Evolutionary conservation across 164 flowering plant species (phyloP), one percentile per base, ranked within the genome.

Genomic region (Chimonanthus praecox): DNA sequence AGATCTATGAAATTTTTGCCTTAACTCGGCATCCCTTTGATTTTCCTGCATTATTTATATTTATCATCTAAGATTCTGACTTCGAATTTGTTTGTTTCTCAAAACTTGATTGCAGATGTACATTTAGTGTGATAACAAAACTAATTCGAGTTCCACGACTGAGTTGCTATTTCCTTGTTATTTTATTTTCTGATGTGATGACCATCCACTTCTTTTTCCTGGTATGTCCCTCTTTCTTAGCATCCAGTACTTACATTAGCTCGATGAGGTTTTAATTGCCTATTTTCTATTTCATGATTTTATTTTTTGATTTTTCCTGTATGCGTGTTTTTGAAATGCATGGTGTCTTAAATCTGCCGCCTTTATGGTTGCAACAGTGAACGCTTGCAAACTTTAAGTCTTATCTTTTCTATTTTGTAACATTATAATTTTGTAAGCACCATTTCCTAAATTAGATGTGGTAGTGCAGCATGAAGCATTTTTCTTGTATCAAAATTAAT

Each of bases 161-260:
- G 78, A 97, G 98, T 58, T 91, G 93, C 85, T 95, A 95, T 82
- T 95, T 92, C 75, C 88, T 95, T 43, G 98, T 95, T 9, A 91
- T 95, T 71, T 73, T 90, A 67, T 86, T 87, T 77, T 92, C 99
- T 8, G 99, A 95, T 78, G 93, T 92, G 47, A 95, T 95, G 99
- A 92, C 99, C 71, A 89, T 95, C 80, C 98, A 95, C 78, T 92
- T 95, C 83, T 95, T 95, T 89, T 95, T 92, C 91, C 86, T 92
- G 97, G 99, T 92, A 92, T 44, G 90, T 49, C 51, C 44, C 49
- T 69, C 47, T 6, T 68, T 20, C 21, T 49, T 69, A 20, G 13
- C 47, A 69, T 18, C 54, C 6, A 47, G 47, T 49, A n/a, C 21
- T 63, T 63, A 6, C 18, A 4, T 6, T 63, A 18, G 33, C n/a